Conservation (phyloP, 2,329 filamentous ascomycete genomes). For the Dendryphion nanum region DNA sequence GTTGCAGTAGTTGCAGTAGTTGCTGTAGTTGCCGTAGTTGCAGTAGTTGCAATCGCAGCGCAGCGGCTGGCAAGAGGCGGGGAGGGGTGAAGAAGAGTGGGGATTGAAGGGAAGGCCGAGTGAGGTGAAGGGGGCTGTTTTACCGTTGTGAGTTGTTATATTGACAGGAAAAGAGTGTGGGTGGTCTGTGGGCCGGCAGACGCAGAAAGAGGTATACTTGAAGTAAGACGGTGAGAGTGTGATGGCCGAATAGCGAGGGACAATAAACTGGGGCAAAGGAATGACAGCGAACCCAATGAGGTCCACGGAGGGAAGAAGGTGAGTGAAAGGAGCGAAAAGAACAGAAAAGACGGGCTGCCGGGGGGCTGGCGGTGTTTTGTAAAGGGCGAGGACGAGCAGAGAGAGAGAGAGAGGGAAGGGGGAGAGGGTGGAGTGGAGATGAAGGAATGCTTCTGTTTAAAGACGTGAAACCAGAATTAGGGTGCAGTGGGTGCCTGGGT, state of each 20-base stretch:
- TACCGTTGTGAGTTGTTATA: too few relatives aligned
- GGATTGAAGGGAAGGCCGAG: too few relatives aligned
- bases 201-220: constrained; percentile 25
- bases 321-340: constrained; percentile 13
- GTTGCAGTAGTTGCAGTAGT: too few relatives aligned
- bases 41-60: too few relatives aligned
- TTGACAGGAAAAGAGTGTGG: too few relatives aligned
- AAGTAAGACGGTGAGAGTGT: constrained; percentile 14
- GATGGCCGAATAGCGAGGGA: too few relatives aligned
- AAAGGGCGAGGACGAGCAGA: constrained; percentile 4
- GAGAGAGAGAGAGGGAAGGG: too few relatives aligned
- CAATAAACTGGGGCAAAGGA: constrained; percentile 23
- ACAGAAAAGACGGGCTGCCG: constrained; percentile 26
- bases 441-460: constrained; percentile 39
- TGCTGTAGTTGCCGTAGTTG: too few relatives aligned
- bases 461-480: constrained; percentile 34
- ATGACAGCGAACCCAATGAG: constrained; percentile 25
- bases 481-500: constrained; percentile 19
- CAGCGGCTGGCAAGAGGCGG: too few relatives aligned
- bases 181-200: constrained; percentile 18
- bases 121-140: too few relatives aligned
- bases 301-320: constrained; percentile 14
- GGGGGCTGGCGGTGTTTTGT: constrained; percentile 24
- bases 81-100: too few relatives aligned
- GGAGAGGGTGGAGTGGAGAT: too few relatives aligned